Conservation (phyloP, 208 protist genomes). For the Leptomonas seymouri region DNA sequence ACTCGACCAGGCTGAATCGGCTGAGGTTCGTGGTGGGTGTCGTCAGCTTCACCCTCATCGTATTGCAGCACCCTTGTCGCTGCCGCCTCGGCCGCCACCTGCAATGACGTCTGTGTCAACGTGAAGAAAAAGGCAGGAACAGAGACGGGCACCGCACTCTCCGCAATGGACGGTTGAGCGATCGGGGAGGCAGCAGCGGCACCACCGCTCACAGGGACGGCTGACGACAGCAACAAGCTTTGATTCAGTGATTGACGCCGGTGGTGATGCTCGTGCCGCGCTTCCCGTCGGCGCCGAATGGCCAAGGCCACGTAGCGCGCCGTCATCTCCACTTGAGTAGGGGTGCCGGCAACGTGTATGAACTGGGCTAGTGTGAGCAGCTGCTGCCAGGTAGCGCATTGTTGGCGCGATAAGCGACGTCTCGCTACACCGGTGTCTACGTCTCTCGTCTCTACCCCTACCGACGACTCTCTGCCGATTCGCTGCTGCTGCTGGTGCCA, state of each 20-base stretch:
- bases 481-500: constrained; percentile 1
- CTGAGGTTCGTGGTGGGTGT: neutral
- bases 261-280: constrained; percentile 14
- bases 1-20: neutral
- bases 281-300: constrained; percentile 24
- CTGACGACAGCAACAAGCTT: neutral
- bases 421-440: neutral
- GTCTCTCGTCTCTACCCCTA: neutral
- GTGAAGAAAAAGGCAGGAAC: constrained; percentile 44
- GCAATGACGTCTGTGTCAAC: constrained; percentile 17
- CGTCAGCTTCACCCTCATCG: neutral
- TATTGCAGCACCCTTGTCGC: constrained; percentile 8
- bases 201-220: neutral
- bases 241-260: neutral
- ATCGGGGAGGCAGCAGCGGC: neutral
- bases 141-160: constrained; percentile 18
- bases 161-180: constrained; percentile 14
- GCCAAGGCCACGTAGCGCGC: constrained; percentile 42
- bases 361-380: constrained; percentile 42
- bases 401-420: constrained; percentile 12
- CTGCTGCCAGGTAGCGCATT: constrained; percentile 35
- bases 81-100: neutral
- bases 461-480: neutral
- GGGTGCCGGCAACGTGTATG: constrained; percentile 49
- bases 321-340: constrained; percentile 34